Percentiles rank a stretch among this genome's conserved stretches.
These are phyloP conservation scores for Pyrenophora seminiperda DNA, from an alignment of 2,329 filamentous ascomycete species.

Conservation along the genomic window DNA sequence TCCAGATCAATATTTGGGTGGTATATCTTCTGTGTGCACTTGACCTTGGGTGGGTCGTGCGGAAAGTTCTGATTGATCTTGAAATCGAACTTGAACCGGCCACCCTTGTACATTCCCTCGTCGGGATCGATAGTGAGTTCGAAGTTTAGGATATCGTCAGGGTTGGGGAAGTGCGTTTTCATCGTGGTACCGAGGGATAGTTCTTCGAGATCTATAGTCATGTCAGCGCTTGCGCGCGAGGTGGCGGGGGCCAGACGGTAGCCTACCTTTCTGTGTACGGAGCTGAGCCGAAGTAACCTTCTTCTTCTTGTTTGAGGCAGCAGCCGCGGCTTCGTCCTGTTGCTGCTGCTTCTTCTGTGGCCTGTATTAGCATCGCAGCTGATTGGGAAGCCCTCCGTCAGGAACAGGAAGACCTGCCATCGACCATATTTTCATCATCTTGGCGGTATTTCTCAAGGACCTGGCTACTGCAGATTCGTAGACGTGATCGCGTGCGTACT, in stretches of 20 bases:
- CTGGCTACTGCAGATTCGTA: slow-evolving; percentile 6
- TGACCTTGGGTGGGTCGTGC: slow-evolving; percentile 96
- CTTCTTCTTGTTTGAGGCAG: slow-evolving; percentile 85
- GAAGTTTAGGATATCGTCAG: slow-evolving; percentile 86
- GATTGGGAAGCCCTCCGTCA: neutral
- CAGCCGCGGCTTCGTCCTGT: slow-evolving; percentile 88
- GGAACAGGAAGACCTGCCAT: slow-evolving; percentile 67
- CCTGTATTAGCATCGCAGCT: slow-evolving; percentile 28
- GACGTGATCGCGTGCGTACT: slow-evolving; percentile 24
- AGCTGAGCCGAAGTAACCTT: slow-evolving; percentile 97
- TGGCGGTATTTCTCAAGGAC: slow-evolving; percentile 48
- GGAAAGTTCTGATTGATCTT: slow-evolving; percentile 93
- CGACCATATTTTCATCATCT: slow-evolving; percentile 99
- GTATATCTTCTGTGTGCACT: slow-evolving; percentile 97
- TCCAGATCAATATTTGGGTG: slow-evolving; percentile 98
- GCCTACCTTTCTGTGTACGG: slow-evolving; percentile 88
- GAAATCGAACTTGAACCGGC: slow-evolving; percentile 87
- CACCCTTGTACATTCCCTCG: slow-evolving; percentile 87
- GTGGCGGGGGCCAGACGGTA: neutral
- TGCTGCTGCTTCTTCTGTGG: slow-evolving; percentile 85
- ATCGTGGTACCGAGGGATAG: slow-evolving; percentile 79
- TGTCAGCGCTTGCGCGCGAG: slow-evolving; percentile 13
- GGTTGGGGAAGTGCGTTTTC: slow-evolving; percentile 79
- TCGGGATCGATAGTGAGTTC: slow-evolving; percentile 80
- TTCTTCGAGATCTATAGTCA: slow-evolving; percentile 72